phyloP scores from a whole-genome alignment of 495 filamentous ascomycete species.

The Xylaria nigripes region DNA sequence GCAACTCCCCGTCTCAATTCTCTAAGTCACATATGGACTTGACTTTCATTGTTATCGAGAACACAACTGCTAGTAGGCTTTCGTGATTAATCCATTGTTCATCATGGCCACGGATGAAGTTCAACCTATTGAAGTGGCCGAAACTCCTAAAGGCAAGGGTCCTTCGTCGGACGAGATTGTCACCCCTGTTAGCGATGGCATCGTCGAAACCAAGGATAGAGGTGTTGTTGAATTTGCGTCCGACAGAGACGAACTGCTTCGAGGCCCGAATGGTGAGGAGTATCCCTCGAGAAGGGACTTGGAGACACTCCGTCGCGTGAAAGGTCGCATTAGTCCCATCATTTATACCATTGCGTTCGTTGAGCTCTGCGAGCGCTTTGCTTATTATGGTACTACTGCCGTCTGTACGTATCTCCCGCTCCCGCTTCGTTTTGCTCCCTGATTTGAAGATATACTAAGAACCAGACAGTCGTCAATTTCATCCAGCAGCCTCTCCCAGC shows the following conservation, averaged over 20 bases:
- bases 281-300: conserved; percentile 56
- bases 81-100: no score
- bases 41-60: no score
- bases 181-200: neutral
- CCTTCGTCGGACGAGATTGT: conserved; percentile 1
- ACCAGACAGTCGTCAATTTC: conserved; percentile 46
- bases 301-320: conserved; percentile 52
- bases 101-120: conserved; percentile 1
- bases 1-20: no score
- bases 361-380: conserved; percentile 71
- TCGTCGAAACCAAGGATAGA: neutral
- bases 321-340: conserved; percentile 55
- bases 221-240: conserved; percentile 9
- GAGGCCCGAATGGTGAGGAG: conserved; percentile 23
- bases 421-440: neutral
- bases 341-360: conserved; percentile 65
- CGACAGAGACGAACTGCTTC: conserved; percentile 15
- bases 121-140: neutral
- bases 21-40: no score
- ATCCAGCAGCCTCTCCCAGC: conserved; percentile 56
- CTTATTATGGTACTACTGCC: conserved; percentile 68
- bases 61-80: no score
- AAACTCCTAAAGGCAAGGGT: neutral
- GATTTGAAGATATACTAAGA: conserved; percentile 7
- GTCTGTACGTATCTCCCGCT: conserved; percentile 43